phyloP scores from a whole-genome alignment of 2,329 filamentous ascomycete genomes.

The Monilinia laxa region DNA sequence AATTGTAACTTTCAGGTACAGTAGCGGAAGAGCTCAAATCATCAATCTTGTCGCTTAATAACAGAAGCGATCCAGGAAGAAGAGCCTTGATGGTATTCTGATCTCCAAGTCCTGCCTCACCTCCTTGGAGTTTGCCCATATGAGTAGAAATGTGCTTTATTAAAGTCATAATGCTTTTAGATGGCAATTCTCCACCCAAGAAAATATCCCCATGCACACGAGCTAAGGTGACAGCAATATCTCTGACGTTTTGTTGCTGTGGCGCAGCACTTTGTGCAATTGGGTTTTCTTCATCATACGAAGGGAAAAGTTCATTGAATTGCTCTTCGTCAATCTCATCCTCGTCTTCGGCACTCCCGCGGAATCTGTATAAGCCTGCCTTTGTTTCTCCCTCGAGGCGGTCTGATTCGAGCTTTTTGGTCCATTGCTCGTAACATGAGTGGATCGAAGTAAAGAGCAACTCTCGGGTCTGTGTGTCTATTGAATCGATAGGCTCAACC shows the following conservation, averaged over 20 bases:
- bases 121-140: constrained; percentile 32
- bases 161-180: constrained; percentile 34
- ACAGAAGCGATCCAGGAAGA: constrained; percentile 64
- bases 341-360: constrained; percentile 72
- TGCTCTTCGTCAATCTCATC: constrained; percentile 73
- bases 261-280: constrained; percentile 26
- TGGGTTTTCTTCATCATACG: constrained; percentile 56
- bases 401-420: constrained; percentile 70
- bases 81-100: constrained; percentile 52
- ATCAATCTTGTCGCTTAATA: constrained; percentile 60
- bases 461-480: constrained; percentile 47
- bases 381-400: constrained; percentile 72
- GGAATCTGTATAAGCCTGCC: constrained; percentile 78
- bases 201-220: constrained; percentile 54
- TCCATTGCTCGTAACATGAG: constrained; percentile 78
- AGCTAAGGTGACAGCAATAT: constrained; percentile 56
- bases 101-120: constrained; percentile 29
- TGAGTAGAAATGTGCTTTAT: constrained; percentile 36
- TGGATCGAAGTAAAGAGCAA: constrained; percentile 67
- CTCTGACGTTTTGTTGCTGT: constrained; percentile 30
- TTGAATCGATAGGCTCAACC: constrained; percentile 49
- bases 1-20: constrained; percentile 66
- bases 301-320: constrained; percentile 78
- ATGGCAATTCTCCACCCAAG: constrained; percentile 27
- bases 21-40: constrained; percentile 45